phyloP scores from a whole-genome alignment of 805 yeast genomes.

The Torulaspora microellipsoides region DNA sequence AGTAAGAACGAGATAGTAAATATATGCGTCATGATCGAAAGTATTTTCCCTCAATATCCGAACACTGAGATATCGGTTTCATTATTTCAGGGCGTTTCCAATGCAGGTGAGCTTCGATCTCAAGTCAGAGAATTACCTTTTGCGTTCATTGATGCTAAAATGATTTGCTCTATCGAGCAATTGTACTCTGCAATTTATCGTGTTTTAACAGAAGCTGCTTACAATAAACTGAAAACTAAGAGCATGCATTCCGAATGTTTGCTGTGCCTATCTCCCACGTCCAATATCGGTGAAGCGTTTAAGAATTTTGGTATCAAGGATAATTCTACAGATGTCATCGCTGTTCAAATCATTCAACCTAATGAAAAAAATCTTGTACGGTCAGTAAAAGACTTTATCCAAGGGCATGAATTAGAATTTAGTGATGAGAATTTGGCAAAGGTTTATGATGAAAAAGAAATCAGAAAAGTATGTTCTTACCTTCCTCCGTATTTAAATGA shows the following conservation, averaged over 20 bases:
- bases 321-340: constrained; percentile 42
- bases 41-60: constrained; percentile 46
- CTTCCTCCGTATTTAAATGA: too few relatives aligned
- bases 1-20: too few relatives aligned
- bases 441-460: constrained; percentile 34
- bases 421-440: constrained; percentile 32
- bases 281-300: constrained; percentile 64
- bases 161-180: constrained; percentile 58
- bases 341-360: constrained; percentile 43
- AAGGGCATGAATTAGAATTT: constrained; percentile 36
- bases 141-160: constrained; percentile 60
- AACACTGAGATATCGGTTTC: constrained; percentile 37
- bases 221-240: constrained; percentile 53
- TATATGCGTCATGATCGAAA: constrained; percentile 4
- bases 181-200: constrained; percentile 56
- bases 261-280: constrained; percentile 62
- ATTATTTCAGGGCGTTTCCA: constrained; percentile 44
- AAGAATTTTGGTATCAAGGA: constrained; percentile 65
- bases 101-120: constrained; percentile 40
- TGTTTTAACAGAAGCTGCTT: constrained; percentile 48
- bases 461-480: constrained; percentile 32
- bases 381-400: constrained; percentile 15
- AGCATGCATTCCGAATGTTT: constrained; percentile 69
- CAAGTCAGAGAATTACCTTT: constrained; percentile 48
- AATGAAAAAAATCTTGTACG: background rate